Conservation (phyloP, 179 eudicot species). For the Carnegiea gigantea region DNA sequence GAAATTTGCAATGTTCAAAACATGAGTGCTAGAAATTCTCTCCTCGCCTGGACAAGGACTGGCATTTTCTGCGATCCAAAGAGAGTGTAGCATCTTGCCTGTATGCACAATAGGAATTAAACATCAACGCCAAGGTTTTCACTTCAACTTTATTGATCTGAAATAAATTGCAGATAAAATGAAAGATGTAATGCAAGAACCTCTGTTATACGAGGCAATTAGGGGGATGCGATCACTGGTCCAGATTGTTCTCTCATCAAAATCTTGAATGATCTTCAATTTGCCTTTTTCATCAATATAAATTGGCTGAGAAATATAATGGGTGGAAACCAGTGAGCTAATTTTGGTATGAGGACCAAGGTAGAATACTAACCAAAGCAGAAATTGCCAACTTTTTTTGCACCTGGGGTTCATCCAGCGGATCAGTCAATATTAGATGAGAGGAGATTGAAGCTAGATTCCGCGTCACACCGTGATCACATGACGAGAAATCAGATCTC, state of each 20-base stretch:
- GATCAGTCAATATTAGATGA: conserved; percentile 81
- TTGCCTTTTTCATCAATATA: conserved; percentile 79
- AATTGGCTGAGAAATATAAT: conserved; percentile 42
- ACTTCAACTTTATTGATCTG: background rate
- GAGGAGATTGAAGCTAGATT: conserved; percentile 60
- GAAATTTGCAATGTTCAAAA: conserved; percentile 43
- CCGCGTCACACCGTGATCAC: conserved; percentile 40
- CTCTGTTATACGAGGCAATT: conserved; percentile 86
- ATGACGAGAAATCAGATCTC: conserved; percentile 30
- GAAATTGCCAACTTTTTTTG: conserved; percentile 16
- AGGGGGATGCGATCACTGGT: conserved; percentile 77
- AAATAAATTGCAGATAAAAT: background rate
- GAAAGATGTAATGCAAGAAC: conserved; percentile 35
- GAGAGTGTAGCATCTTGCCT: conserved; percentile 88
- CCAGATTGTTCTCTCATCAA: conserved; percentile 96
- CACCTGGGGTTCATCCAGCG: conserved; percentile 87
- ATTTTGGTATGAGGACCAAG: background rate
- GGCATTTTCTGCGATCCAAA: conserved; percentile 72
- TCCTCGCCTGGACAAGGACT: conserved; percentile 39
- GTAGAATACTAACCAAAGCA: conserved; percentile 14
- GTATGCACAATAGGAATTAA: conserved; percentile 20
- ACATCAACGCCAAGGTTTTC: background rate
- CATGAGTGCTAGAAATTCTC: conserved; percentile 37
- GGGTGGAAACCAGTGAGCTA: background rate
- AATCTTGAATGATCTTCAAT: conserved; percentile 67